Percentiles rank a stretch among this genome's conserved stretches.
Evolutionary conservation across 257 asterid species (phyloP).

Genomic region (Fraxinus pennsylvanica): DNA sequence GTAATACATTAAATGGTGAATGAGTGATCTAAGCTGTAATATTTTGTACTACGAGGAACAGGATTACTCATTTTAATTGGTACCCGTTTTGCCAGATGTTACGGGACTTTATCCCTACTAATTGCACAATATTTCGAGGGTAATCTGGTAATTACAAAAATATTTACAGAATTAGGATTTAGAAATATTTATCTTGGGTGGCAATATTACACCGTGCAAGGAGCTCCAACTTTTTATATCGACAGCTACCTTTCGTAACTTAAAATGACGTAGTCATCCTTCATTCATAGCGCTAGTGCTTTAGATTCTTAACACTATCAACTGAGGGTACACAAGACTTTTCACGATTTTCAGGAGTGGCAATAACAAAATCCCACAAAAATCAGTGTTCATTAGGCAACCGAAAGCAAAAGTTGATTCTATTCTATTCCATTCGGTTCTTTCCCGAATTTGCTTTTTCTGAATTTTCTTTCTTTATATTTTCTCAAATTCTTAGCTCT

Average conservation of each 20-base stretch:
- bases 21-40: no score
- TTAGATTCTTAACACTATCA: background rate
- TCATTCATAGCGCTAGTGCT: background rate
- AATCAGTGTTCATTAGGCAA: background rate
- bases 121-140: background rate
- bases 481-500: background rate
- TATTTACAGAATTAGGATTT: no score
- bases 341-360: background rate
- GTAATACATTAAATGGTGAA: no score
- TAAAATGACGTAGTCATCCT: background rate
- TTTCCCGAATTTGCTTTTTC: background rate
- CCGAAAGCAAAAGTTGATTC: conserved; percentile 1
- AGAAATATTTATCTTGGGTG: no score
- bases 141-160: background rate
- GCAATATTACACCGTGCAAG: background rate
- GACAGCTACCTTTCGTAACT: background rate
- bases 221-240: background rate
- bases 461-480: background rate
- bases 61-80: no score
- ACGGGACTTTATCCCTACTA: no score
- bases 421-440: background rate
- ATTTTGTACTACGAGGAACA: no score
- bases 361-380: background rate
- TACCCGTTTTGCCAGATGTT: no score
- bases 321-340: background rate